Evolutionary conservation across 257 asterid species (phyloP), one percentile per base, ranked within the genome.

Genomic region (Solanum megistacrolobum): DNA sequence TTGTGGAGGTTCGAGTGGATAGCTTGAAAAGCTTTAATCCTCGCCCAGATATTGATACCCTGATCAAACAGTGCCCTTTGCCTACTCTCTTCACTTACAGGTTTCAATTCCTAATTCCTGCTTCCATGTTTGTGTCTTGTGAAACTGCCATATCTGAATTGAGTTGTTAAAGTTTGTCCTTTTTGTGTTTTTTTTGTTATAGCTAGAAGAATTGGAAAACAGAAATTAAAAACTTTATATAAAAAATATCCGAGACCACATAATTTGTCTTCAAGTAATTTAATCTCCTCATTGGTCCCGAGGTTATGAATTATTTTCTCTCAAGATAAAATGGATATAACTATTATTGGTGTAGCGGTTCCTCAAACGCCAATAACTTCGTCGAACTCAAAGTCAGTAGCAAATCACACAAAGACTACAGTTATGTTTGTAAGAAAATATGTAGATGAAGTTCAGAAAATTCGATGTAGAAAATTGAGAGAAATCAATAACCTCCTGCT

Each of bases 71-170:
- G 38, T 96, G 94, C 87, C 99, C 99, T 86, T 90, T 97, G 92
- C 99, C 99, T 43, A 96, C 98, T 89, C 95, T 97, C 83, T 93
- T 97, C 88, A 97, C 99, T 89, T 94, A 97, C 98, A 97, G 99
- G 99, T 96, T 92, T 66, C 55, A 81, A 81, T 81, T 81, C 36
- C 84, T n/a, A 41, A 43, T 79, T 79, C 29, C 13, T 41, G 84
- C 58, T 39, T 25, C 60, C 31, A 76, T 38, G 23, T 12, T 38
- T 52, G 62, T 52, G n/a, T 52, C n/a, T 18, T 52, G 62, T 52
- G 62, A 52, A 2, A 2, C 62, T 18, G 66, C 25, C 66, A 55
- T 55, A 20, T 20, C 66, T 55, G 66, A 16, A 5, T 27, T 81
- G 21, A 1, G 66, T 81, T 81, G 39, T 27, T 16, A 29, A 81